Evolutionary conservation across 768 basidiomycete genomes (phyloP).

Genomic region (Termitomyces sp.): DNA sequence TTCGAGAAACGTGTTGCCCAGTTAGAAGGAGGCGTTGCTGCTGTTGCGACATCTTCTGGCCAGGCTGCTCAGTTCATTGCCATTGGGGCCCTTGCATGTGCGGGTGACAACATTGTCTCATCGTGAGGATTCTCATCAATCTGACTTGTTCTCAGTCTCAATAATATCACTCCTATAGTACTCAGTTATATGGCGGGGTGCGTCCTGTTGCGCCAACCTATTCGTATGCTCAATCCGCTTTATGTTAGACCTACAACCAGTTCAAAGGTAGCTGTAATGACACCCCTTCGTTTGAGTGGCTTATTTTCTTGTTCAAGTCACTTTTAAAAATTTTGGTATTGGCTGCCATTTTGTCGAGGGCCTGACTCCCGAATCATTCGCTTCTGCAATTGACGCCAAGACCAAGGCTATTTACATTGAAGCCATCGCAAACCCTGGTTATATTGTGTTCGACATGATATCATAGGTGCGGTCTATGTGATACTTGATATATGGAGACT

Average conservation of each 20-base stretch:
- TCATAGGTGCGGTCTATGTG: conserved; percentile 38
- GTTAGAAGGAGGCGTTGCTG: conserved; percentile 71
- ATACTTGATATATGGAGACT: too few relatives aligned
- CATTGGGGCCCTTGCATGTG: conserved; percentile 59
- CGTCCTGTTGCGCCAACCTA: neutral
- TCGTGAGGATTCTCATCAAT: conserved; percentile 34
- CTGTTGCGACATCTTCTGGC: conserved; percentile 68
- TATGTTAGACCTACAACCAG: neutral
- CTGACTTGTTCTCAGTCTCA: neutral
- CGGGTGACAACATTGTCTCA: conserved; percentile 77
- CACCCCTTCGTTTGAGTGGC: conserved; percentile 10
- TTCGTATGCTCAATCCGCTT: neutral
- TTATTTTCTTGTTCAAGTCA: conserved; percentile 27
- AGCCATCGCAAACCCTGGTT: conserved; percentile 74
- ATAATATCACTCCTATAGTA: neutral
- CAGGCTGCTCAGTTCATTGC: conserved; percentile 47
- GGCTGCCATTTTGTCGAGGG: conserved; percentile 44
- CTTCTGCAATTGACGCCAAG: conserved; percentile 58
- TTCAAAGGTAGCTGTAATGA: neutral
- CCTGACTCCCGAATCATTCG: too few relatives aligned
- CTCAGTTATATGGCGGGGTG: neutral
- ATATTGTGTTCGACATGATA: conserved; percentile 54
- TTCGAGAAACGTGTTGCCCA: conserved; percentile 78
- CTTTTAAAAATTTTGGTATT: conserved; percentile 65
- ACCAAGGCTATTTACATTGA: conserved; percentile 77